Percentiles rank a stretch among this genome's conserved stretches.
Conservation (phyloP, 768 basidiomycete genomes). For the Kockovaella imperatae region DNA sequence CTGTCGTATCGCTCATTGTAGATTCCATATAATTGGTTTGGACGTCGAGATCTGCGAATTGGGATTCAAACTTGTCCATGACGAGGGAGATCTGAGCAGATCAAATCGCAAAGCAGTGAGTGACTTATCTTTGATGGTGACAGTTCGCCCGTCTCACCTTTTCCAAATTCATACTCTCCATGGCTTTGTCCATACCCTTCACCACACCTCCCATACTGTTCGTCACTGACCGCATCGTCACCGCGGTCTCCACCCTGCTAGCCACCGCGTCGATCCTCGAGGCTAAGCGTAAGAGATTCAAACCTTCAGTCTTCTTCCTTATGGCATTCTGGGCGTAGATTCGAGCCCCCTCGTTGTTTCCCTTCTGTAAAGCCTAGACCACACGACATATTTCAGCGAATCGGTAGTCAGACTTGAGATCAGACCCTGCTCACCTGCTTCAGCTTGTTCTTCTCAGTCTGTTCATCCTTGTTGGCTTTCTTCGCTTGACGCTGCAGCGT, state of each 20-base stretch:
- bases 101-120: background rate
- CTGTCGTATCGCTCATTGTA: conserved; percentile 86
- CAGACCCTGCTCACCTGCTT: conserved; percentile 64
- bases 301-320: conserved; percentile 88
- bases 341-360: conserved; percentile 90
- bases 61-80: conserved; percentile 98
- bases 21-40: conserved; percentile 98
- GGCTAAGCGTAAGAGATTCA: conserved; percentile 82
- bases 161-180: conserved; percentile 99
- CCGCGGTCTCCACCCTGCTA: conserved; percentile 92
- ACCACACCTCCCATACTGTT: conserved; percentile 96
- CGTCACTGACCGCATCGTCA: conserved; percentile 87
- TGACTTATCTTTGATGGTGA: background rate
- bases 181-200: conserved; percentile 95
- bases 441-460: conserved; percentile 71
- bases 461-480: conserved; percentile 96
- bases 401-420: background rate
- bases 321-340: conserved; percentile 99
- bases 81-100: conserved; percentile 82
- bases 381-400: background rate
- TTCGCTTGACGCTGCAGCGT: conserved; percentile 86
- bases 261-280: conserved; percentile 95
- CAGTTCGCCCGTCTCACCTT: conserved; percentile 53
- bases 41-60: conserved; percentile 94
- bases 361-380: conserved; percentile 84